Evolutionary conservation across 306 rosid species (phyloP).

Genomic region (Cicer pinnatifidum): DNA sequence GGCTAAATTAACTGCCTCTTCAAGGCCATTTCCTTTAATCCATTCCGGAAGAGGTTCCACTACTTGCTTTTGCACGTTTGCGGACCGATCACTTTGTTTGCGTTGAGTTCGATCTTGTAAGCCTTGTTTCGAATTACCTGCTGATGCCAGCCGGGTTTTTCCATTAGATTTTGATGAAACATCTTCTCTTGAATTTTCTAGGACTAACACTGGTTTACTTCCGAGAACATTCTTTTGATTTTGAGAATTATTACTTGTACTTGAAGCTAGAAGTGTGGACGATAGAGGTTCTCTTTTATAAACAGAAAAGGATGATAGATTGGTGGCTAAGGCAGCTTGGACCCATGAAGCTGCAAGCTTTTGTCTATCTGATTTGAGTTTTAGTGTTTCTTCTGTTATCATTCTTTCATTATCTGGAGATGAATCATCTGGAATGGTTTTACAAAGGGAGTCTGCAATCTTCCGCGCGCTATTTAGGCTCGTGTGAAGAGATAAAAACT

Average conservation of each 20-base stretch:
- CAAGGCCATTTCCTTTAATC: conserved; percentile 71
- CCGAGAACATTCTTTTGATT: conserved; percentile 59
- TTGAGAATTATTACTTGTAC: conserved; percentile 59
- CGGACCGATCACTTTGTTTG: conserved; percentile 55
- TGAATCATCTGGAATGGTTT: conserved; percentile 54
- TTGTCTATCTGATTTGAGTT: conserved; percentile 61
- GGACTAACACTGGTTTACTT: conserved; percentile 65
- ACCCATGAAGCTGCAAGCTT: conserved; percentile 84
- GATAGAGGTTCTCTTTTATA: conserved; percentile 59
- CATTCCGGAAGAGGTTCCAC: conserved; percentile 69
- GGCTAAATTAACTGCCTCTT: conserved; percentile 67
- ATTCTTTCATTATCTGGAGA: conserved; percentile 65
- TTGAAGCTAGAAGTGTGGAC: conserved; percentile 50
- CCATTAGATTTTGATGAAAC: conserved; percentile 57
- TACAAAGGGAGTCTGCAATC: conserved; percentile 69
- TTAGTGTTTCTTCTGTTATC: conserved; percentile 65
- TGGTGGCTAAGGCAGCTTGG: conserved; percentile 82
- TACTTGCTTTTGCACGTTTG: conserved; percentile 60
- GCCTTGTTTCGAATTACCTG: conserved; percentile 51
- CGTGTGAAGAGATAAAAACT: conserved; percentile 74
- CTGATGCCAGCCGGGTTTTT: conserved; percentile 48
- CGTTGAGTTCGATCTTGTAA: conserved; percentile 61
- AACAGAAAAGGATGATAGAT: conserved; percentile 74
- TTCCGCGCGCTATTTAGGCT: conserved; percentile 59
- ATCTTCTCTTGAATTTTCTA: conserved; percentile 59